Percentiles rank a stretch among this genome's conserved stretches.
These are phyloP conservation scores for Phytomonas serpens DNA, from an alignment of 208 protist species.

Conservation along the genomic window DNA sequence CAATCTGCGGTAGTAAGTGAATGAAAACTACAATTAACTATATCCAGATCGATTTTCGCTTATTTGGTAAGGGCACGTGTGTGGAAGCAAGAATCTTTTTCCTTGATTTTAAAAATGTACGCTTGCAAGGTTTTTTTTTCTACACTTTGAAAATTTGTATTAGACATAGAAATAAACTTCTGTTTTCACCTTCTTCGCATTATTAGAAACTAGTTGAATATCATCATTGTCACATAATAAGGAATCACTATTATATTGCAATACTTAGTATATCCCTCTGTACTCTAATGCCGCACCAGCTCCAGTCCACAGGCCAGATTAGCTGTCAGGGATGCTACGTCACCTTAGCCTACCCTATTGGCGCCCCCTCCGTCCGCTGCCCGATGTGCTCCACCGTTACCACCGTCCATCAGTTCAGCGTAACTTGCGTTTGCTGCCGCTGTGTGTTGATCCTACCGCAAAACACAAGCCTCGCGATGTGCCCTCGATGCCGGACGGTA, in stretches of 20 bases:
- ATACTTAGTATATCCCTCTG: not conserved
- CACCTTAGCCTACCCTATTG: conserved; percentile 78
- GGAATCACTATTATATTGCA: not conserved
- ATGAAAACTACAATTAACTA: not conserved
- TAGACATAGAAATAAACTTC: too few species aligned
- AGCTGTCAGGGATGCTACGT: conserved; percentile 67
- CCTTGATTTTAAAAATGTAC: not conserved
- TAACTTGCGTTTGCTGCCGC: conserved; percentile 74
- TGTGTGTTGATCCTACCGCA: conserved; percentile 76
- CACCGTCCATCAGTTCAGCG: conserved; percentile 71
- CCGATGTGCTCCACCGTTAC: conserved; percentile 80
- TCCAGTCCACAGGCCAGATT: conserved; percentile 71
- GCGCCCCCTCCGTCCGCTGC: conserved; percentile 73
- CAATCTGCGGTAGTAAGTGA: too few species aligned
- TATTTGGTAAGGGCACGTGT: not conserved
- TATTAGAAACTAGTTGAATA: too few species aligned
- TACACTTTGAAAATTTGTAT: not conserved
- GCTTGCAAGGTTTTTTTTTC: not conserved
- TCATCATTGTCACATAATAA: too few species aligned
- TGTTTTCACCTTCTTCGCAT: too few species aligned
- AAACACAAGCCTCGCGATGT: conserved; percentile 83
- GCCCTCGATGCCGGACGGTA: conserved; percentile 70
- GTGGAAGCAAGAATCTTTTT: not conserved
- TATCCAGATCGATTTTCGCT: not conserved
- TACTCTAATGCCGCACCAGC: conserved; percentile 37